A percentile compares a stretch with the other conserved stretches of the same genome.
Evolutionary conservation across 2,329 filamentous ascomycete species (phyloP).

Genomic region (Microdochium paspali): DNA sequence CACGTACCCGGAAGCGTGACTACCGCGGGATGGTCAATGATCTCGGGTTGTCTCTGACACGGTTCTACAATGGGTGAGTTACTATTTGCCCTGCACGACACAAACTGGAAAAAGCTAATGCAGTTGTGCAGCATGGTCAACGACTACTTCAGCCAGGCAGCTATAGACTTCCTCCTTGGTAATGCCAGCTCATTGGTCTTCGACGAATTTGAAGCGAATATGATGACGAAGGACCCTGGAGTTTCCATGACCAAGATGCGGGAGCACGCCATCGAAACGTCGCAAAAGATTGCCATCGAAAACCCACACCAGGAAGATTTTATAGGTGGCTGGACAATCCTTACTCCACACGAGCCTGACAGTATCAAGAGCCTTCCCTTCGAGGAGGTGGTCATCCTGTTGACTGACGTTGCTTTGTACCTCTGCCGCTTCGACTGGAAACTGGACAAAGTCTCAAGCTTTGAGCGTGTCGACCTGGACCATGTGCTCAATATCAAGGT

Average conservation of each 20-base stretch:
- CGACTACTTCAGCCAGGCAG: constrained; percentile 92
- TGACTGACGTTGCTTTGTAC: constrained; percentile 81
- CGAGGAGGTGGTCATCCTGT: constrained; percentile 77
- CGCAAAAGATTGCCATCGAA: constrained; percentile 75
- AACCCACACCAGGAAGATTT: constrained; percentile 71
- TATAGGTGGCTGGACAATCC: constrained; percentile 79
- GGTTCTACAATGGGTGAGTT: constrained; percentile 57
- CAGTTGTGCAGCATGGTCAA: constrained; percentile 71
- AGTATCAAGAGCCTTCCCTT: constrained; percentile 64
- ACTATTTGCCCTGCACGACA: neutral
- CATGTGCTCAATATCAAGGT: constrained; percentile 65
- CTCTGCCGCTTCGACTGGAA: constrained; percentile 91
- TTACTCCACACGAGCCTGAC: constrained; percentile 65
- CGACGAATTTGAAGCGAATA: constrained; percentile 86
- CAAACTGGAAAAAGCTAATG: constrained; percentile 1
- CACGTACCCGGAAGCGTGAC: constrained; percentile 80
- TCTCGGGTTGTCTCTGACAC: constrained; percentile 75
- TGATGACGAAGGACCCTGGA: constrained; percentile 88
- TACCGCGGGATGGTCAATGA: constrained; percentile 89
- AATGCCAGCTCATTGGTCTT: constrained; percentile 80
- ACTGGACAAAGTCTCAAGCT: constrained; percentile 86
- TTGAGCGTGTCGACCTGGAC: constrained; percentile 73
- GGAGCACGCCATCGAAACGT: constrained; percentile 83
- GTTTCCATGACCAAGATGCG: constrained; percentile 78
- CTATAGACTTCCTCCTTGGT: constrained; percentile 88